Conservation (phyloP, 2,329 filamentous ascomycete species). For the Phyllosticta capitalensis region DNA sequence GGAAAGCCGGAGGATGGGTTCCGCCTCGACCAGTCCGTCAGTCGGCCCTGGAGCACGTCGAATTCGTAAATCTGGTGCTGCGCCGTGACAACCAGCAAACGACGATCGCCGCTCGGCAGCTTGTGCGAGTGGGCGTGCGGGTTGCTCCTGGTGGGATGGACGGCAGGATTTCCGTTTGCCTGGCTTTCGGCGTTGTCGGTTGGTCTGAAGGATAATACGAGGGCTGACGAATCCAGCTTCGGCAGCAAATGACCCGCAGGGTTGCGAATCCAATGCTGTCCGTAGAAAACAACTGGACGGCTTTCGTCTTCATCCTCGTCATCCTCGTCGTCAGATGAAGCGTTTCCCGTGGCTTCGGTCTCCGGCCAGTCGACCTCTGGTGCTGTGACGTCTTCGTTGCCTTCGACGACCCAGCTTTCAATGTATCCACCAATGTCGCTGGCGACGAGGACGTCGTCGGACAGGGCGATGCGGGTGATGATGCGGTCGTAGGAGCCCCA, state of each 20-base stretch:
- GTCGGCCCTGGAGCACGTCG: conserved; percentile 62
- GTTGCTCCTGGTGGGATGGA: conserved; percentile 41
- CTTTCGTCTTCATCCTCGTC: conserved; percentile 38
- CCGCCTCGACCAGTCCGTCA: conserved; percentile 77
- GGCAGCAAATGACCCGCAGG: conserved; percentile 49
- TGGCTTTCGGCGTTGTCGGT: conserved; percentile 11
- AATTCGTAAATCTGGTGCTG: conserved; percentile 67
- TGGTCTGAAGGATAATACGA: conserved; percentile 40
- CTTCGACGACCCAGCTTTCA: conserved; percentile 72
- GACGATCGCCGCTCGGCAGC: conserved; percentile 43
- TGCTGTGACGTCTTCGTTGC: conserved; percentile 41
- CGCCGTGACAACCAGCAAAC: conserved; percentile 52
- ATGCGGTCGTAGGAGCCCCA: conserved; percentile 68
- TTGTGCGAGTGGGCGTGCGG: conserved; percentile 48
- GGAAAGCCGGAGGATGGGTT: conserved; percentile 73
- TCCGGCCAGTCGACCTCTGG: conserved; percentile 27
- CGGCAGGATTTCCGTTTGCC: conserved; percentile 38
- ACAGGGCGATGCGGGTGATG: conserved; percentile 68
- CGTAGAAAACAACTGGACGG: conserved; percentile 40
- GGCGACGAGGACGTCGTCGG: conserved; percentile 63
- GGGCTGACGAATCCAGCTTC: conserved; percentile 35
- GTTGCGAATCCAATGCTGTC: conserved; percentile 66
- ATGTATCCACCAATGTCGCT: conserved; percentile 77
- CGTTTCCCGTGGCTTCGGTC: conserved; percentile 14
- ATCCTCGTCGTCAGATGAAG: conserved; percentile 17